phyloP scores from a whole-genome alignment of 2,329 filamentous ascomycete genomes.

The Hypomyces perniciosus region DNA sequence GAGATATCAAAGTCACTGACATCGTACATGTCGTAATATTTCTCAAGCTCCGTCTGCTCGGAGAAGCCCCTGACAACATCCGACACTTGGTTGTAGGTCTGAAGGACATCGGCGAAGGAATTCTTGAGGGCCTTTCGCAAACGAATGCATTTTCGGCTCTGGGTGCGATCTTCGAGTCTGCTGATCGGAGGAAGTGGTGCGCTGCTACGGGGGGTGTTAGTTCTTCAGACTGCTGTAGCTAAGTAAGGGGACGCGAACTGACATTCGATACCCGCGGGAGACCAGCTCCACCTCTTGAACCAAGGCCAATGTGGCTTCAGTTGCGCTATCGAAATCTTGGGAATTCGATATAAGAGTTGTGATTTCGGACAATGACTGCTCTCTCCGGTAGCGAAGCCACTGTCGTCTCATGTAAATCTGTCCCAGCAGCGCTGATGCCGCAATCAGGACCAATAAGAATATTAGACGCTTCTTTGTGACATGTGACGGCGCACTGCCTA shows the following conservation, averaged over 20 bases:
- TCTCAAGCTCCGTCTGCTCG: slow-evolving; percentile 76
- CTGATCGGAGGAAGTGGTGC: slow-evolving; percentile 87
- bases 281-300: slow-evolving; percentile 96
- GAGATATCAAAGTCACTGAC: slow-evolving; percentile 67
- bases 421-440: slow-evolving; percentile 48
- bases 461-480: slow-evolving; percentile 52
- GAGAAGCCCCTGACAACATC: slow-evolving; percentile 65
- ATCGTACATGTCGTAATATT: slow-evolving; percentile 87
- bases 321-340: slow-evolving; percentile 74
- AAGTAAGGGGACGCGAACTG: slow-evolving; percentile 27
- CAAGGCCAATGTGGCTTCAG: slow-evolving; percentile 68
- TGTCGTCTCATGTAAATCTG: slow-evolving; percentile 72
- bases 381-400: slow-evolving; percentile 72
- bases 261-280: slow-evolving; percentile 83
- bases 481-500: slow-evolving; percentile 43
- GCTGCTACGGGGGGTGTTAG: slow-evolving; percentile 52
- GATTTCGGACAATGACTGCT: slow-evolving; percentile 65
- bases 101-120: slow-evolving; percentile 63
- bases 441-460: slow-evolving; percentile 43
- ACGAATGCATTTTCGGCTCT: slow-evolving; percentile 71
- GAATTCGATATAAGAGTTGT: slow-evolving; percentile 65
- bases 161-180: slow-evolving; percentile 76
- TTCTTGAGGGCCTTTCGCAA: slow-evolving; percentile 70
- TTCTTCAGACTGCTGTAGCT: neutral
- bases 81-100: slow-evolving; percentile 65